phyloP scores from a whole-genome alignment of 2,329 filamentous ascomycete species.

The Xylariales sp. region DNA sequence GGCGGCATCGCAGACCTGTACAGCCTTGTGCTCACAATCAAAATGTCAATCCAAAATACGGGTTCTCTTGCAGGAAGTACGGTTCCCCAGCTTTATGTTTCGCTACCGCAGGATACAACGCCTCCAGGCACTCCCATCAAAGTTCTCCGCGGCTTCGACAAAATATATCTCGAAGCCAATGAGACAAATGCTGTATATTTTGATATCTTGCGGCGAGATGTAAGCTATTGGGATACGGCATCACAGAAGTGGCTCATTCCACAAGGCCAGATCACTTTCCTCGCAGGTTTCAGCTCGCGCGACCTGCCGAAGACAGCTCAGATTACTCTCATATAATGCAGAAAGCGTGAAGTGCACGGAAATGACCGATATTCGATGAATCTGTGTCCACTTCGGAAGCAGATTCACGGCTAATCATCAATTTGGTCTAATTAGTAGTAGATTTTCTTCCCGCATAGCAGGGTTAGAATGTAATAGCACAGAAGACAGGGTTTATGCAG shows the following conservation, averaged over 20 bases:
- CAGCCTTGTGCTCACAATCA: slow-evolving; percentile 63
- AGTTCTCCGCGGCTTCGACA: slow-evolving; percentile 79
- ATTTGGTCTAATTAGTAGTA: too few species aligned
- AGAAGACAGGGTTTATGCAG: too few species aligned
- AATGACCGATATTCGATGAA: too few species aligned
- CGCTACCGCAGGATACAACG: neutral
- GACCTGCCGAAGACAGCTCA: too few species aligned
- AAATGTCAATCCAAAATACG: slow-evolving; percentile 65
- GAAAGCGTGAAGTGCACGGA: too few species aligned
- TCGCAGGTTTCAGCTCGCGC: slow-evolving; percentile 13
- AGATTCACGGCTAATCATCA: too few species aligned
- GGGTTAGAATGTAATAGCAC: too few species aligned
- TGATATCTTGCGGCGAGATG: slow-evolving; percentile 70
- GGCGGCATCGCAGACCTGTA: slow-evolving; percentile 64
- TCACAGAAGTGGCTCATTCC: slow-evolving; percentile 67
- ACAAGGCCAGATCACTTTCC: slow-evolving; percentile 13
- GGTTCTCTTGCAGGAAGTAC: slow-evolving; percentile 62
- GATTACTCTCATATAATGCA: too few species aligned
- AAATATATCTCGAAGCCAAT: slow-evolving; percentile 66
- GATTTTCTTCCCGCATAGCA: too few species aligned
- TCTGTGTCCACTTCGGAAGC: too few species aligned
- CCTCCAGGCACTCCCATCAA: slow-evolving; percentile 48
- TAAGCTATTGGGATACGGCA: slow-evolving; percentile 79
- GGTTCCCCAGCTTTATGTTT: slow-evolving; percentile 58
- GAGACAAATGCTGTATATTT: slow-evolving; percentile 61